phyloP scores from a whole-genome alignment of 768 basidiomycete genomes.

The Leccinum imitatum region DNA sequence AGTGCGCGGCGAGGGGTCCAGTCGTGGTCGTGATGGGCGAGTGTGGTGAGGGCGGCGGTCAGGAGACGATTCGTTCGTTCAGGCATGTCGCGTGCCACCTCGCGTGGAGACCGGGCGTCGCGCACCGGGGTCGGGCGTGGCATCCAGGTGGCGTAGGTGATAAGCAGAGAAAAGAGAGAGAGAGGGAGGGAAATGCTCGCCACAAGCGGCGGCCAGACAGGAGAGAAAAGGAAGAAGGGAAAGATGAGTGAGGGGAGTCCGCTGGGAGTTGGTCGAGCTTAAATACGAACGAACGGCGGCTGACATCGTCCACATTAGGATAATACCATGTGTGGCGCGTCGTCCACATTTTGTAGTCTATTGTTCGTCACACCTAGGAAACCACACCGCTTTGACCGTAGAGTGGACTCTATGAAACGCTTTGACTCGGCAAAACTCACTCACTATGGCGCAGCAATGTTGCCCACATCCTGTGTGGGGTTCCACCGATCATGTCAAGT shows the following conservation, averaged over 20 bases:
- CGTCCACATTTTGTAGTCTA: not conserved
- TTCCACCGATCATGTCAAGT: not conserved
- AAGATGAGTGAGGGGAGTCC: not conserved
- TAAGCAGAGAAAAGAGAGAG: not conserved
- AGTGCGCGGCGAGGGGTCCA: not conserved
- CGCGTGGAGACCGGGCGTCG: no score
- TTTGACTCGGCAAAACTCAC: slow-evolving; percentile 1
- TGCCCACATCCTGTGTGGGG: not conserved
- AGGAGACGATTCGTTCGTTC: not conserved
- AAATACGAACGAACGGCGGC: slow-evolving; percentile 13
- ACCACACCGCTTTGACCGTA: not conserved
- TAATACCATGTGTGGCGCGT: slow-evolving; percentile 1
- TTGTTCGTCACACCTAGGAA: slow-evolving; percentile 1
- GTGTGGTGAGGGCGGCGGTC: not conserved
- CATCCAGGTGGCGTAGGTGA: not conserved
- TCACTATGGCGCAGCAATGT: not conserved
- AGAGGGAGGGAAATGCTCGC: not conserved
- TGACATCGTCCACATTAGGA: slow-evolving; percentile 8
- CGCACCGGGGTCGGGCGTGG: not conserved
- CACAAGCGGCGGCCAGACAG: not conserved
- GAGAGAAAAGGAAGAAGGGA: not conserved
- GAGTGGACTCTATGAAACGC: not conserved
- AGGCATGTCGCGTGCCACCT: slow-evolving; percentile 5
- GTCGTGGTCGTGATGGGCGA: not conserved
- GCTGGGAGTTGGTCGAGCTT: not conserved